phyloP scores from a whole-genome alignment of 129 eudicot species.

The Apium graveolens region DNA sequence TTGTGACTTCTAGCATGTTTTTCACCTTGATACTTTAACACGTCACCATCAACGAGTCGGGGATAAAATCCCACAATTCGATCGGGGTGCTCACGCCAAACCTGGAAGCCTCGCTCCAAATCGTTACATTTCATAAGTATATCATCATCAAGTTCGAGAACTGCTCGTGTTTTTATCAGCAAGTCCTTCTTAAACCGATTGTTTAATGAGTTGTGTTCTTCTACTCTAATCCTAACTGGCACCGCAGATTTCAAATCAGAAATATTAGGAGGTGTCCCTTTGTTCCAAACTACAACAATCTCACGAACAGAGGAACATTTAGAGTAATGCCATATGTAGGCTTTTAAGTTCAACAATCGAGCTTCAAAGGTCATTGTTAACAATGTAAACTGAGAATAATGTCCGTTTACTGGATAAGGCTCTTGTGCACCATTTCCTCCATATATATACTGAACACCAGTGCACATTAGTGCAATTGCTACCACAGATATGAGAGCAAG shows the following conservation, averaged over 20 bases:
- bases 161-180: constrained; percentile 51
- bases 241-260: constrained; percentile 59
- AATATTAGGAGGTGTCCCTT: constrained; percentile 49
- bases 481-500: constrained; percentile 21
- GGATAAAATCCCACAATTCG: constrained; percentile 88
- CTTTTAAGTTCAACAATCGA: constrained; percentile 76
- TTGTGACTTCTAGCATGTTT: constrained; percentile 61
- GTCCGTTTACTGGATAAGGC: constrained; percentile 47
- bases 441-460: constrained; percentile 39
- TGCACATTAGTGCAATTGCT: constrained; percentile 41
- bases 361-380: constrained; percentile 87
- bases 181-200: constrained; percentile 62
- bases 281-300: constrained; percentile 87
- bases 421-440: constrained; percentile 81
- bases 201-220: constrained; percentile 66
- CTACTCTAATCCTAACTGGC: constrained; percentile 63
- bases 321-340: constrained; percentile 70
- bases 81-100: constrained; percentile 77
- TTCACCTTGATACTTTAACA: constrained; percentile 58
- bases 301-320: constrained; percentile 77
- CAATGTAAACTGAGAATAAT: constrained; percentile 70
- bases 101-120: constrained; percentile 68
- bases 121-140: constrained; percentile 87
- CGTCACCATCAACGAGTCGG: constrained; percentile 46
- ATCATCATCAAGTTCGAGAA: constrained; percentile 86